Conservation (phyloP, 2,329 filamentous ascomycete species). For the Tolypocladium album region DNA sequence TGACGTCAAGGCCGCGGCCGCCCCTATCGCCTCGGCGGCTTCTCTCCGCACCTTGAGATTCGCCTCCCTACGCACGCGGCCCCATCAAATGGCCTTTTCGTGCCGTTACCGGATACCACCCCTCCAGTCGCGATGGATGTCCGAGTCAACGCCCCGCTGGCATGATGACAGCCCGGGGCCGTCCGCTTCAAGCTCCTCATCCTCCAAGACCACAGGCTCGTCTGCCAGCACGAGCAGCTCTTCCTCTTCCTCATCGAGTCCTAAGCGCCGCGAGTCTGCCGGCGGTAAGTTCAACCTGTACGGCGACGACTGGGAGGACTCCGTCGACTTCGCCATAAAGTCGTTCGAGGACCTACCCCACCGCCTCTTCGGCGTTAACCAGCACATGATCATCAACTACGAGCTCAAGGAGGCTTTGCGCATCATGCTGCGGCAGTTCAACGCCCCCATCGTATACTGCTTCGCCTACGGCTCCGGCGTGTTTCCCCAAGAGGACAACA, state of each 20-base stretch:
- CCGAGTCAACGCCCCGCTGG: background rate
- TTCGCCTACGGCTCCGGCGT: constrained; percentile 97
- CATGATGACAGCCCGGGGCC: background rate
- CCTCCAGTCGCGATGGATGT: constrained; percentile 3
- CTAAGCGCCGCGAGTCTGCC: constrained; percentile 12
- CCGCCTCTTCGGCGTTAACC: constrained; percentile 76
- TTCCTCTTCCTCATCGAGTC: constrained; percentile 5
- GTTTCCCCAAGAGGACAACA: constrained; percentile 63
- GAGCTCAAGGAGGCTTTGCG: constrained; percentile 89
- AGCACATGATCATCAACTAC: constrained; percentile 90
- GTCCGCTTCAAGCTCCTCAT: background rate
- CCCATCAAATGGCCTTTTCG: constrained; percentile 3
- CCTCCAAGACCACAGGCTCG: background rate
- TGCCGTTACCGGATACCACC: constrained; percentile 1
- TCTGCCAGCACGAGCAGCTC: constrained; percentile 5
- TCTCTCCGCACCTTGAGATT: constrained; percentile 8
- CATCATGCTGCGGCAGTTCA: constrained; percentile 81
- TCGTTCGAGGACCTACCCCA: constrained; percentile 34
- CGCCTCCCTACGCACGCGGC: constrained; percentile 3
- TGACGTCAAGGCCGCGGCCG: constrained; percentile 4
- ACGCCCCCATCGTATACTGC: constrained; percentile 87
- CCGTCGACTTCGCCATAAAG: constrained; percentile 28
- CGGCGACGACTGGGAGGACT: constrained; percentile 32
- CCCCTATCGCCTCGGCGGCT: constrained; percentile 8
- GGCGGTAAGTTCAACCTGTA: constrained; percentile 24